A percentile compares a stretch with the other conserved stretches of the same genome.
Conservation (phyloP, 2,329 filamentous ascomycete species). For the Calonectria crousiana region DNA sequence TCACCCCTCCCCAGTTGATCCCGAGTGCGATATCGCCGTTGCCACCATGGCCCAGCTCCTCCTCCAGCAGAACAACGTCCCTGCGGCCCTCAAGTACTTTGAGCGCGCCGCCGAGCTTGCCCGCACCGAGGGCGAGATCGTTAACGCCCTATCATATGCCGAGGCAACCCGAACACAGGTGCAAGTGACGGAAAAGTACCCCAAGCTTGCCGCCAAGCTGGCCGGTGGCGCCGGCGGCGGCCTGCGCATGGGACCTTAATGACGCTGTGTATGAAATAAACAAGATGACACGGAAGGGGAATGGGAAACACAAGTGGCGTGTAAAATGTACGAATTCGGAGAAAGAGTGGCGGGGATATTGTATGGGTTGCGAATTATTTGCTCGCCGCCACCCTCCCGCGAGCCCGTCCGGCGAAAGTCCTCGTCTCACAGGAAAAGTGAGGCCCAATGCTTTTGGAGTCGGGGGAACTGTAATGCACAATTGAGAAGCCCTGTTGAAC, state of each 20-base stretch:
- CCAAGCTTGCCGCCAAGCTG: slow-evolving; percentile 80
- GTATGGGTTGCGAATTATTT: slow-evolving; percentile 27
- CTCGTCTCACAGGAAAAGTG: slow-evolving; percentile 40
- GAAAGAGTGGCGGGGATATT: slow-evolving; percentile 21
- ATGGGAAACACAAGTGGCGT: slow-evolving; percentile 27
- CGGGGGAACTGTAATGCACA: slow-evolving; percentile 46
- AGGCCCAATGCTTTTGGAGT: slow-evolving; percentile 43
- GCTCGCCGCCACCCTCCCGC: slow-evolving; percentile 14
- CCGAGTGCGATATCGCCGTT: slow-evolving; percentile 98
- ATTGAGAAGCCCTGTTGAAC: slow-evolving; percentile 41
- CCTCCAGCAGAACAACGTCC: slow-evolving; percentile 97
- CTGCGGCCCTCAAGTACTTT: slow-evolving; percentile 95
- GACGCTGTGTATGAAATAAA: slow-evolving; percentile 36
- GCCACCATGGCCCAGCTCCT: slow-evolving; percentile 98
- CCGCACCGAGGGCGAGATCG: slow-evolving; percentile 92
- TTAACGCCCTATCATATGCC: slow-evolving; percentile 96
- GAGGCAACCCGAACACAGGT: slow-evolving; percentile 97
- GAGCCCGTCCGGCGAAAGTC: slow-evolving; percentile 32
- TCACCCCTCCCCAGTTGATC: slow-evolving; percentile 78
- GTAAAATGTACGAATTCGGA: slow-evolving; percentile 46
- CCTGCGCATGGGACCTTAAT: slow-evolving; percentile 52
- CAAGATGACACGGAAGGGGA: slow-evolving; percentile 27
- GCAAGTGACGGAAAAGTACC: slow-evolving; percentile 89
- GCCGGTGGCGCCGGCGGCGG: slow-evolving; percentile 52
- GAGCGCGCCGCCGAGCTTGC: slow-evolving; percentile 95